Conservation (phyloP, 1,284 basidiomycete species). For the Pascua sp. region DNA sequence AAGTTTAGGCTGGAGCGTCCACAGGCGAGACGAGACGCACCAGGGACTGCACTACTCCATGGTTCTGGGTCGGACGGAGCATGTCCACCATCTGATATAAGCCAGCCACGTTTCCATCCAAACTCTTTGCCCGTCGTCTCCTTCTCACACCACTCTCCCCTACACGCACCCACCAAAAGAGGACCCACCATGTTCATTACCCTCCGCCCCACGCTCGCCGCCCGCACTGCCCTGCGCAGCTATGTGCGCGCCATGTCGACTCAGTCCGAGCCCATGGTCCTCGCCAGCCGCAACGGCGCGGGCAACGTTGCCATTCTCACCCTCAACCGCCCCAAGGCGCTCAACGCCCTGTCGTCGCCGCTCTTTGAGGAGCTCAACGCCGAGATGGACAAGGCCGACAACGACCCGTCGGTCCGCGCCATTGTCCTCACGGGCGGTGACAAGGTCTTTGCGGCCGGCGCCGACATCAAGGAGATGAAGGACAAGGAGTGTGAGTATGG, state of each 20-base stretch:
- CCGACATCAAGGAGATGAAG: constrained; percentile 62
- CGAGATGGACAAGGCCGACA: constrained; percentile 68
- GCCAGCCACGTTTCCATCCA: no score
- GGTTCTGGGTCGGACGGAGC: no score
- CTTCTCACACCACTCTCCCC: constrained; percentile 3
- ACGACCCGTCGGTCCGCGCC: constrained; percentile 68
- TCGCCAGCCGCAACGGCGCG: constrained; percentile 35
- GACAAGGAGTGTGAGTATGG: constrained; percentile 68
- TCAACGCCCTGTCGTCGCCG: constrained; percentile 84
- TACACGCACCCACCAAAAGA: constrained; percentile 5
- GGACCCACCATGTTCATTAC: constrained; percentile 14
- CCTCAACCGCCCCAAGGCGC: constrained; percentile 90
- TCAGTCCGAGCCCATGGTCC: constrained; percentile 40
- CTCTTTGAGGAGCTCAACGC: constrained; percentile 74
- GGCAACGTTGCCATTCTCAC: constrained; percentile 78
- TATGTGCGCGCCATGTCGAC: constrained; percentile 37
- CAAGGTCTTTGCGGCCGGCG: constrained; percentile 78
- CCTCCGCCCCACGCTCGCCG: constrained; percentile 20
- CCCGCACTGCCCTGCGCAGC: constrained; percentile 13
- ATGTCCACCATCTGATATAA: no score
- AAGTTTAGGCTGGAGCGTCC: no score
- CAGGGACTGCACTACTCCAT: no score
- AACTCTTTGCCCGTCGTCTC: neutral
- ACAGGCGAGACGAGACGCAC: no score
- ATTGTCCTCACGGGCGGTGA: constrained; percentile 93